These are phyloP conservation scores for Rubia yunnanensis DNA, from an alignment of 257 asterid species.

Conservation along the genomic window DNA sequence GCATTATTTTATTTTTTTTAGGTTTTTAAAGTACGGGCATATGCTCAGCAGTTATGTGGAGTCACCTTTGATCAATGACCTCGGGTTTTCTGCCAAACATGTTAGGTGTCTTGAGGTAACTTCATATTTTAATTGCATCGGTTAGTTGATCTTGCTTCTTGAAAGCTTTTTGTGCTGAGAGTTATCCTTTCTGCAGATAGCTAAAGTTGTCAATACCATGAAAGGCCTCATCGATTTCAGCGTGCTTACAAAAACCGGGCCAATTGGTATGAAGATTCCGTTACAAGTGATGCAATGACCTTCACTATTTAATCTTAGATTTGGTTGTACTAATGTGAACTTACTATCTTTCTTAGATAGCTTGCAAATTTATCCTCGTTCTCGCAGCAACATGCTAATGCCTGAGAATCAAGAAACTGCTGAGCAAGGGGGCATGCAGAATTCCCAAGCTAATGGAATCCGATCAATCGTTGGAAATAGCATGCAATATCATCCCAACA, in stretches of 20 bases:
- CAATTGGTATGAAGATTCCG: conserved; percentile 44
- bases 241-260: conserved; percentile 28
- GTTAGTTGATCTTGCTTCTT: background rate
- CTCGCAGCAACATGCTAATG: conserved; percentile 5
- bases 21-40: conserved; percentile 30
- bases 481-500: background rate
- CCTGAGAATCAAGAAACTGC: background rate
- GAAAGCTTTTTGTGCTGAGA: conserved; percentile 1
- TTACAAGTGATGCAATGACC: background rate
- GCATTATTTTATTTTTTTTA: conserved; percentile 9
- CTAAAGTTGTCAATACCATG: conserved; percentile 51
- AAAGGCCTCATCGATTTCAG: conserved; percentile 45
- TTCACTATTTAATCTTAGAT: background rate
- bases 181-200: conserved; percentile 29
- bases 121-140: too few species aligned
- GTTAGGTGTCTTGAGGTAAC: conserved; percentile 63
- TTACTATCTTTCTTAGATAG: conserved; percentile 26
- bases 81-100: conserved; percentile 56
- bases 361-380: conserved; percentile 26
- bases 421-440: too few species aligned
- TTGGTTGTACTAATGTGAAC: background rate
- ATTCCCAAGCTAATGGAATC: background rate
- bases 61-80: conserved; percentile 43
- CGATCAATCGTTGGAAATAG: background rate
- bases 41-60: conserved; percentile 32